These are phyloP conservation scores for Neurospora cerealis DNA, from an alignment of 495 filamentous ascomycete species.

Conservation along the genomic window DNA sequence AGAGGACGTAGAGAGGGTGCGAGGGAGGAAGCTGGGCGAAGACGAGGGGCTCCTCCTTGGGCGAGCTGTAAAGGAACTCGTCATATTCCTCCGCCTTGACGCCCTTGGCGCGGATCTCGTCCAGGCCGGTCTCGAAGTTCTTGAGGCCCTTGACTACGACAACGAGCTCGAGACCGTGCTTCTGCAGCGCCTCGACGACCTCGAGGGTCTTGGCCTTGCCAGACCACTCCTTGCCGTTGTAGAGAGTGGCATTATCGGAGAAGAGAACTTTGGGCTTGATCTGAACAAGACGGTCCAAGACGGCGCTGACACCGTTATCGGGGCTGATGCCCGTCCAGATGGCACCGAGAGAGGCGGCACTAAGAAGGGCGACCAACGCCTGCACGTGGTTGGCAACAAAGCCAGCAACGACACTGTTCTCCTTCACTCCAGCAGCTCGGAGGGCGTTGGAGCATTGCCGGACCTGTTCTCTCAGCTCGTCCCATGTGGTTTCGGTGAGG, in stretches of 20 bases:
- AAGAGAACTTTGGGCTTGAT: constrained; percentile 74
- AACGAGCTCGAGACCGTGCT: constrained; percentile 49
- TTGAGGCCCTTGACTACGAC: constrained; percentile 58
- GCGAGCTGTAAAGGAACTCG: constrained; percentile 25
- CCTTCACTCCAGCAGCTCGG: constrained; percentile 51
- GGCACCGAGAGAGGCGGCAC: constrained; percentile 69
- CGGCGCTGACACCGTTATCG: constrained; percentile 61
- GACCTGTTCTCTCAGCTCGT: constrained; percentile 67
- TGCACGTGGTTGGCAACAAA: constrained; percentile 82
- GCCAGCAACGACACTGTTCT: constrained; percentile 67
- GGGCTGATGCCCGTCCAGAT: constrained; percentile 86
- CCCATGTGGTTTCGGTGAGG: constrained; percentile 63
- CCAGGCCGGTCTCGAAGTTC: constrained; percentile 36
- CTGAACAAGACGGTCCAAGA: constrained; percentile 74
- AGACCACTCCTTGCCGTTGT: constrained; percentile 78
- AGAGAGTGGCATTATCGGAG: constrained; percentile 74
- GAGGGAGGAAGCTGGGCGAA: constrained; percentile 72
- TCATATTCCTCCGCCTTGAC: constrained; percentile 40
- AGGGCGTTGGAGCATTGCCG: constrained; percentile 61
- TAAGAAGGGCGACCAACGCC: constrained; percentile 78
- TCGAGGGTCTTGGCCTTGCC: constrained; percentile 62
- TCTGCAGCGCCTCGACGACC: constrained; percentile 53
- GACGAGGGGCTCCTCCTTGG: constrained; percentile 34
- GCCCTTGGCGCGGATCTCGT: constrained; percentile 33
- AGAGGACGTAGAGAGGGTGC: constrained; percentile 83